A percentile compares a stretch with the other conserved stretches of the same genome.
phyloP scores from a whole-genome alignment of 1,284 basidiomycete genomes.

The Calocybe gambosa region DNA sequence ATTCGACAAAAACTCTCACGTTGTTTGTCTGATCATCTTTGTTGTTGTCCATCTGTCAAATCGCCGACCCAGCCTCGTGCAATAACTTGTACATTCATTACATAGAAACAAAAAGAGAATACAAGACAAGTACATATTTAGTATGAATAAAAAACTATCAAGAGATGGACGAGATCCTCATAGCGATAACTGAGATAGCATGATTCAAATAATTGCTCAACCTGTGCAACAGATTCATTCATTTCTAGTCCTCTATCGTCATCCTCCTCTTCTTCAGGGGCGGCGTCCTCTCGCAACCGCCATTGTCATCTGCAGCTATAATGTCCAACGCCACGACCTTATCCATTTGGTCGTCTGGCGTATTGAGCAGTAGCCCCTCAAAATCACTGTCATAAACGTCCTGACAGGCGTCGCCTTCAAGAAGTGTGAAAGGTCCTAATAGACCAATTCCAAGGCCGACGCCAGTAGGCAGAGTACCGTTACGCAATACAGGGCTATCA shows the following conservation, averaged over 20 bases:
- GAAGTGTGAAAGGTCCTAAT: slow-evolving; percentile 46
- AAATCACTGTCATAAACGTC: slow-evolving; percentile 24
- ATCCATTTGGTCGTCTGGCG: slow-evolving; percentile 26
- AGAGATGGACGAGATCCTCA: slow-evolving; percentile 15
- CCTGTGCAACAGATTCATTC: slow-evolving; percentile 14
- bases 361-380: slow-evolving; percentile 20
- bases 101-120: slow-evolving; percentile 12
- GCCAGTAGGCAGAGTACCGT: slow-evolving; percentile 29
- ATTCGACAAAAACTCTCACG: slow-evolving; percentile 21
- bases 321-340: slow-evolving; percentile 22
- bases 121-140: slow-evolving; percentile 6
- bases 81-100: slow-evolving; percentile 11
- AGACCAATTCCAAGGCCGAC: slow-evolving; percentile 46
- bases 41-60: slow-evolving; percentile 6
- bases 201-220: slow-evolving; percentile 17
- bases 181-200: slow-evolving; percentile 19
- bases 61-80: too few relatives aligned
- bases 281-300: slow-evolving; percentile 27
- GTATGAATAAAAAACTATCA: slow-evolving; percentile 12
- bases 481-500: slow-evolving; percentile 59
- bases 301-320: slow-evolving; percentile 12
- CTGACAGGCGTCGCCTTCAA: slow-evolving; percentile 23
- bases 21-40: slow-evolving; percentile 14
- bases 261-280: slow-evolving; percentile 41
- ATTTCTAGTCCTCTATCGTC: slow-evolving; percentile 18